These are phyloP conservation scores for Arthrinium phaeospermum DNA, from an alignment of 2,329 filamentous ascomycete species.

Conservation along the genomic window DNA sequence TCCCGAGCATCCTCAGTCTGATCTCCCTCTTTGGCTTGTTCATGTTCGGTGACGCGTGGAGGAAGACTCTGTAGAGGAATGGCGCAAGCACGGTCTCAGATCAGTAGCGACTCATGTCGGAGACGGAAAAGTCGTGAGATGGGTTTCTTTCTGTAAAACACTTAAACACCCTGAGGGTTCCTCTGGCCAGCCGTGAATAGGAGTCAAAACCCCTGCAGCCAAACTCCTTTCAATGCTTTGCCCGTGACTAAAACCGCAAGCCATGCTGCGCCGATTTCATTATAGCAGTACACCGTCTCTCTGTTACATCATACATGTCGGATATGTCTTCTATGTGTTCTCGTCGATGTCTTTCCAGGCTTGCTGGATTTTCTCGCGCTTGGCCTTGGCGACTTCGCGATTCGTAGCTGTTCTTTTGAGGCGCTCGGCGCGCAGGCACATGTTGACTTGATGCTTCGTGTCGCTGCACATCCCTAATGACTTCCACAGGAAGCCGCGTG, in stretches of 20 bases:
- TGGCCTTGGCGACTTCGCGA: constrained; percentile 70
- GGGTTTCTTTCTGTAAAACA: background rate
- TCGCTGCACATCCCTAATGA: constrained; percentile 88
- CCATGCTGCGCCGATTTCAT: background rate
- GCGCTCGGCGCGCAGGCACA: constrained; percentile 82
- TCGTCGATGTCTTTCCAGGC: constrained; percentile 81
- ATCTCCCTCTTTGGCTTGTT: constrained; percentile 79
- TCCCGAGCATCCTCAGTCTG: constrained; percentile 80
- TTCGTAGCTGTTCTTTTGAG: constrained; percentile 79
- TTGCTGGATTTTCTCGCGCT: constrained; percentile 76
- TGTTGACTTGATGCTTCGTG: constrained; percentile 82
- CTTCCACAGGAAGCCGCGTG: constrained; percentile 90
- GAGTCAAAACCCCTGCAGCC: background rate
- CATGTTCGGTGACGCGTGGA: constrained; percentile 77
- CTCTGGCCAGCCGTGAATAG: background rate
- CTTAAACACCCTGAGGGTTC: background rate
- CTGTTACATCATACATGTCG: background rate
- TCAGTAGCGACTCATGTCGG: background rate
- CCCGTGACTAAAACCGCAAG: background rate
- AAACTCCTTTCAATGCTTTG: constrained; percentile 2
- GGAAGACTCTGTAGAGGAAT: constrained; percentile 35
- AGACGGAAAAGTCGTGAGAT: background rate
- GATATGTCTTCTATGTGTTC: constrained; percentile 59
- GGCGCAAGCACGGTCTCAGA: background rate
- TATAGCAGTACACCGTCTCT: background rate